Conservation (phyloP, 2,329 filamentous ascomycete species). For the Graphiopsis chlorocephala region DNA sequence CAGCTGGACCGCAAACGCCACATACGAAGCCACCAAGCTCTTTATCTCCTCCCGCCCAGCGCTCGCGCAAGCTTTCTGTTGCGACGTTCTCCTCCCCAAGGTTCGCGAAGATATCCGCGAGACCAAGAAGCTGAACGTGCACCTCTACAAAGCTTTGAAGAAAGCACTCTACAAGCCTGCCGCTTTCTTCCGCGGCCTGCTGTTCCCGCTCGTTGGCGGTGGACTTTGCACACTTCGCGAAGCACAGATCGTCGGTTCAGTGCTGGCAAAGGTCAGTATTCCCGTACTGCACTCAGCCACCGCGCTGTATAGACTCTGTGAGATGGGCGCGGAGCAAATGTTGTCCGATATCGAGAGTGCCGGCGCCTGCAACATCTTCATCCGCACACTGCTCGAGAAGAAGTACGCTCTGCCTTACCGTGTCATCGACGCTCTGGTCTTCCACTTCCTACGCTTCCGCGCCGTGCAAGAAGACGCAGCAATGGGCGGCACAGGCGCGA, state of each 20-base stretch:
- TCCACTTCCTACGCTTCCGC: conserved; percentile 91
- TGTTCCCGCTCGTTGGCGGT: conserved; percentile 83
- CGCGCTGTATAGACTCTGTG: conserved; percentile 85
- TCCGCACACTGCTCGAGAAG: conserved; percentile 90
- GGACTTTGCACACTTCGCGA: conserved; percentile 90
- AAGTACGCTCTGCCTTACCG: conserved; percentile 95
- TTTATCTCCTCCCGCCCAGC: conserved; percentile 82
- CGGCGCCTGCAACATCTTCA: conserved; percentile 91
- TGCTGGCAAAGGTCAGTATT: conserved; percentile 79
- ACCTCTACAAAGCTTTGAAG: conserved; percentile 91
- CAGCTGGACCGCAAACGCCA: conserved; percentile 72
- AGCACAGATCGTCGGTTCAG: conserved; percentile 85
- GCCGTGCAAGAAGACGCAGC: conserved; percentile 62
- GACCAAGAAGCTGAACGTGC: conserved; percentile 90
- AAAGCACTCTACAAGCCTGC: conserved; percentile 91
- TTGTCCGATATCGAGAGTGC: conserved; percentile 79
- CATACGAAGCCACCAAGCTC: conserved; percentile 85
- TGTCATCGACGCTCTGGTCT: conserved; percentile 89
- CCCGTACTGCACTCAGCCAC: conserved; percentile 90
- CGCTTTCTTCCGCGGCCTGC: conserved; percentile 93
- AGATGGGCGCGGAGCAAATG: conserved; percentile 89
- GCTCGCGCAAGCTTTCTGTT: conserved; percentile 80
- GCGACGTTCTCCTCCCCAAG: conserved; percentile 79
- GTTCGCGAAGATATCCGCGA: conserved; percentile 95
- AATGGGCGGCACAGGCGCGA: conserved; percentile 46